These are phyloP conservation scores for Diutina ranongensis DNA, from an alignment of 1,139 yeast species.

Conservation along the genomic window DNA sequence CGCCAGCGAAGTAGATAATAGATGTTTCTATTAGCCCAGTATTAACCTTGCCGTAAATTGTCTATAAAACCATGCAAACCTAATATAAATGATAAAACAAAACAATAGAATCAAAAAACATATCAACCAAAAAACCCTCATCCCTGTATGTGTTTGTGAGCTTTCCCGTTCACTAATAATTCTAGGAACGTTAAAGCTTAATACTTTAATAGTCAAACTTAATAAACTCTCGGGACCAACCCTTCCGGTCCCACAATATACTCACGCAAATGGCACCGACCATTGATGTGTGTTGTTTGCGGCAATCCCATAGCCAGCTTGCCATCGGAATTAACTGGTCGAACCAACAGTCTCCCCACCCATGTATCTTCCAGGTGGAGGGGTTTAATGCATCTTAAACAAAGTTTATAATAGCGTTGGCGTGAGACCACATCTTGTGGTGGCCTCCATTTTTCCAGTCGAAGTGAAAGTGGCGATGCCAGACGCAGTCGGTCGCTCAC, in stretches of 20 bases:
- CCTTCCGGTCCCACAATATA: constrained; percentile 1
- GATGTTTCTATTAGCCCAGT: too few relatives aligned
- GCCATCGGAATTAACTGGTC: constrained; percentile 8
- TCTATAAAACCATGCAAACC: too few relatives aligned
- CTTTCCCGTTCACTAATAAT: background rate
- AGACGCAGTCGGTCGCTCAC: constrained; percentile 7
- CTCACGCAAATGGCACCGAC: background rate
- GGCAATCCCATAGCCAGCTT: background rate
- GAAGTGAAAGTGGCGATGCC: background rate
- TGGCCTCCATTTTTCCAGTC: background rate
- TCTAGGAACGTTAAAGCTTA: too few relatives aligned
- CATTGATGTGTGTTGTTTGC: background rate
- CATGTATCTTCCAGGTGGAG: constrained; percentile 41
- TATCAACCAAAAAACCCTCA: background rate
- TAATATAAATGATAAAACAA: too few relatives aligned
- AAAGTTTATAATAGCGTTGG: constrained; percentile 18
- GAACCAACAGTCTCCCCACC: constrained; percentile 38
- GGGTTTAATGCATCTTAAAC: constrained; percentile 47
- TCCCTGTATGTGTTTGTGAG: too few relatives aligned
- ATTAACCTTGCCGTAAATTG: too few relatives aligned
- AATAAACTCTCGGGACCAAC: background rate
- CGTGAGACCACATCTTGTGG: background rate
- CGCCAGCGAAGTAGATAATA: background rate
- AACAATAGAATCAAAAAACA: background rate
- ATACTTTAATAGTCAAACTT: too few relatives aligned